Conservation (phyloP, 192 early-diverging fungal genomes). For the Chytriomyces sp. region DNA sequence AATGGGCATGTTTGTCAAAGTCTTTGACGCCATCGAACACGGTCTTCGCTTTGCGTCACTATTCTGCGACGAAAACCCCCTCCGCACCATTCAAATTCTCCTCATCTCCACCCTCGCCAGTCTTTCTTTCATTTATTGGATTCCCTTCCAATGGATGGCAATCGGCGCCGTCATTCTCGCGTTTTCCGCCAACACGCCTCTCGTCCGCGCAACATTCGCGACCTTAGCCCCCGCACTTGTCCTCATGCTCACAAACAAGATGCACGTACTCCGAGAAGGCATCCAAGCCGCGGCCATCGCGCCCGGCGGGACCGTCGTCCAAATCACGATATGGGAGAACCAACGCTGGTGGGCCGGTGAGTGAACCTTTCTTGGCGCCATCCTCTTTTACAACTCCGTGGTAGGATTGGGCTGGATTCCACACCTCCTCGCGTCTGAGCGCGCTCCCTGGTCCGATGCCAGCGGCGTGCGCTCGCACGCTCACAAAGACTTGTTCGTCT, state of each 20-base stretch:
- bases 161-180: conserved; percentile 56
- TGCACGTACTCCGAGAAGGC: conserved; percentile 42
- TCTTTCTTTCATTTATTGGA: conserved; percentile 30
- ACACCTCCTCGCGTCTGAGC: conserved; percentile 62
- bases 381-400: not conserved
- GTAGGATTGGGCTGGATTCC: conserved; percentile 72
- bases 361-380: not conserved
- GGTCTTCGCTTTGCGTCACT: not conserved
- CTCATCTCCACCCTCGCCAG: conserved; percentile 39
- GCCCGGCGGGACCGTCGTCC: conserved; percentile 26
- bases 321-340: conserved; percentile 66
- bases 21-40: conserved; percentile 26
- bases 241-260: conserved; percentile 36
- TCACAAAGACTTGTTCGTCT: conserved; percentile 58
- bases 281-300: conserved; percentile 19
- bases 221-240: conserved; percentile 48
- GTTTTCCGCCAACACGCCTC: conserved; percentile 65
- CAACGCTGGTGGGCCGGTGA: conserved; percentile 75
- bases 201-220: conserved; percentile 45
- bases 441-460: conserved; percentile 68
- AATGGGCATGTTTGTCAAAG: conserved; percentile 59
- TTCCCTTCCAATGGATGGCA: conserved; percentile 41
- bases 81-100: conserved; percentile 36
- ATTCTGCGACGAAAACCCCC: conserved; percentile 41
- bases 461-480: conserved; percentile 52